Evolutionary conservation across 169 alveolate genomes (phyloP).

Genomic region (Neospora caninum): DNA sequence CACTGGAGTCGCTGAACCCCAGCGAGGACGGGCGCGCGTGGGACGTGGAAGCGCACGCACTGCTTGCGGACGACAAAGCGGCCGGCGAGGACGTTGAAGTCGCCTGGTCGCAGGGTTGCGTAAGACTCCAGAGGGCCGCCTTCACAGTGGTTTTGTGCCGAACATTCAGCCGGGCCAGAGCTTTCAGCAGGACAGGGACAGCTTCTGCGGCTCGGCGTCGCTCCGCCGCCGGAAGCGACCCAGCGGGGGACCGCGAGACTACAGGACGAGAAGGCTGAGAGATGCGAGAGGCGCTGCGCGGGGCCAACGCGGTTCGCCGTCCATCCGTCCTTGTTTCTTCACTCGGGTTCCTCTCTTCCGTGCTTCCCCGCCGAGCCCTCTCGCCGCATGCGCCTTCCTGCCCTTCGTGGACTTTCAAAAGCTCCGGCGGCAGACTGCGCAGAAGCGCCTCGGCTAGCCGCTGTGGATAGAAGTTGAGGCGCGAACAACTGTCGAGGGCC

Average conservation of each 20-base stretch:
- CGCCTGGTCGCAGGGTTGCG: not conserved
- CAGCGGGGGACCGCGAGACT: no score
- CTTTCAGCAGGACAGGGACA: not conserved
- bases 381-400: not conserved
- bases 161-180: not conserved
- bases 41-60: not conserved
- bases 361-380: not conserved
- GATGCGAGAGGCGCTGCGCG: no score
- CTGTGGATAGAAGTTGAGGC: not conserved
- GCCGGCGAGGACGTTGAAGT: not conserved
- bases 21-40: not conserved
- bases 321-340: no score
- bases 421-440: not conserved
- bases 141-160: not conserved
- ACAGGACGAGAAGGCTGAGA: no score
- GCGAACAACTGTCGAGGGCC: not conserved
- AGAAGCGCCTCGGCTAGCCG: not conserved
- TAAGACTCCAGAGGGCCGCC: not conserved
- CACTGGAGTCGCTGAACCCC: no score
- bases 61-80: not conserved
- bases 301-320: no score
- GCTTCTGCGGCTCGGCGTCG: no score
- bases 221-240: no score
- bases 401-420: not conserved
- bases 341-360: not conserved